phyloP scores from a whole-genome alignment of 148 eudicot genomes.

The Vaccinium darrowii region DNA sequence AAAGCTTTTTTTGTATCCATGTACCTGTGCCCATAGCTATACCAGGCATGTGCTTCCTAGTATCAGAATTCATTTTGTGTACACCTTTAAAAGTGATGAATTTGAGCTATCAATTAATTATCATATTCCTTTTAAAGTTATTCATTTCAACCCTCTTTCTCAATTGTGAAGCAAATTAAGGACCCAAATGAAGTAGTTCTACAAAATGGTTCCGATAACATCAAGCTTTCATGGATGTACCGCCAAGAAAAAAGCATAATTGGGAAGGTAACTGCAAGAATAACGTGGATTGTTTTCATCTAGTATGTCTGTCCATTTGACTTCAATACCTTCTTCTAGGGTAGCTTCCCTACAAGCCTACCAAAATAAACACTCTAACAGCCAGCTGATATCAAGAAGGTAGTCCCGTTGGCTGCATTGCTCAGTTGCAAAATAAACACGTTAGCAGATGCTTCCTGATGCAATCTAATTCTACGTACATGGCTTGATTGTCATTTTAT shows the following conservation, averaged over 20 bases:
- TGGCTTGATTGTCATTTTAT: background rate
- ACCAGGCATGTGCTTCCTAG: background rate
- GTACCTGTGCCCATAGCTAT: background rate
- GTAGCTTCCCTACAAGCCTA: background rate
- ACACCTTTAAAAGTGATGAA: background rate
- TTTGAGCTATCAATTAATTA: background rate
- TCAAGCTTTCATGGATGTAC: background rate
- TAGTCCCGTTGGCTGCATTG: background rate
- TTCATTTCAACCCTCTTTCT: background rate
- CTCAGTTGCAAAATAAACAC: background rate
- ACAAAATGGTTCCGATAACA: background rate
- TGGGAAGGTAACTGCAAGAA: background rate
- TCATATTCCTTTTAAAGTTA: background rate
- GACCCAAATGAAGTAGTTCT: background rate
- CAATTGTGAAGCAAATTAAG: background rate
- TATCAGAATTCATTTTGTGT: background rate
- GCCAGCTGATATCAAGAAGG: background rate
- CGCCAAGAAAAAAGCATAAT: background rate
- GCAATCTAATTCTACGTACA: background rate
- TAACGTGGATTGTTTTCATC: background rate
- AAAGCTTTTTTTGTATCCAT: background rate
- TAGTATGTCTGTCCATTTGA: background rate
- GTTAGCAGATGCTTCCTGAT: background rate
- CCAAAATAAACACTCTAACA: background rate
- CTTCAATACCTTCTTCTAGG: background rate